These are phyloP conservation scores for Trametes gibbosa DNA, from an alignment of 768 basidiomycete species.

Conservation along the genomic window DNA sequence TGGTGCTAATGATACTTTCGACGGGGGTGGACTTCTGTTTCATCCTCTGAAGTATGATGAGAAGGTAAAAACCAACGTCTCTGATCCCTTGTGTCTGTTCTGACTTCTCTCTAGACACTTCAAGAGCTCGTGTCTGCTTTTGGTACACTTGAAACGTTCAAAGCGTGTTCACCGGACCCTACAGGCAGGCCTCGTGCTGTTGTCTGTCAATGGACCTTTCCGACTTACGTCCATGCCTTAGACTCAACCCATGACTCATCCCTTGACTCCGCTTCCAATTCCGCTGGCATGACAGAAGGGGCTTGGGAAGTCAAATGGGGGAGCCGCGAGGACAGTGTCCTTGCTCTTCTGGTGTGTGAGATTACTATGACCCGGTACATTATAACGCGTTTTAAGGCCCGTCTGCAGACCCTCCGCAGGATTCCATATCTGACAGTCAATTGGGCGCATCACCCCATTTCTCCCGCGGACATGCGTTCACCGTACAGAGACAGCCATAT, in stretches of 20 bases:
- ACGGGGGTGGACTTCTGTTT: constrained; percentile 41
- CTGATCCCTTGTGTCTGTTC: background rate
- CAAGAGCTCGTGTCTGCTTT: constrained; percentile 54
- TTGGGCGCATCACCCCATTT: constrained; percentile 64
- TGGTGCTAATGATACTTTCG: constrained; percentile 22
- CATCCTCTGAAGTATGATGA: constrained; percentile 59
- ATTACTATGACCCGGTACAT: background rate
- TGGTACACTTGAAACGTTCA: constrained; percentile 61
- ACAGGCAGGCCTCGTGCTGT: too few relatives aligned
- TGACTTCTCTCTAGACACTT: constrained; percentile 41
- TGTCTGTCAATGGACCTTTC: too few relatives aligned
- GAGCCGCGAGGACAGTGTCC: constrained; percentile 72
- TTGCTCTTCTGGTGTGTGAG: constrained; percentile 63
- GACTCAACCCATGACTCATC: constrained; percentile 8
- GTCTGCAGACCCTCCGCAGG: constrained; percentile 57
- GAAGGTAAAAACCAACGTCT: constrained; percentile 39
- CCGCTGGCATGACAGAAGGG: constrained; percentile 50
- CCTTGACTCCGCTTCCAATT: constrained; percentile 51
- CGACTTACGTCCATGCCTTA: background rate
- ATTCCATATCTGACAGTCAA: constrained; percentile 73
- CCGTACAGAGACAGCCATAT: too few relatives aligned
- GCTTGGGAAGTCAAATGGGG: constrained; percentile 83
- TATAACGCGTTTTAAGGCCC: background rate
- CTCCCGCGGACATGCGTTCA: background rate
- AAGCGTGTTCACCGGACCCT: constrained; percentile 25